Evolutionary conservation across 768 basidiomycete genomes (phyloP), one percentile per base, ranked within the genome.

Genomic region (Crepidotus variabilis): DNA sequence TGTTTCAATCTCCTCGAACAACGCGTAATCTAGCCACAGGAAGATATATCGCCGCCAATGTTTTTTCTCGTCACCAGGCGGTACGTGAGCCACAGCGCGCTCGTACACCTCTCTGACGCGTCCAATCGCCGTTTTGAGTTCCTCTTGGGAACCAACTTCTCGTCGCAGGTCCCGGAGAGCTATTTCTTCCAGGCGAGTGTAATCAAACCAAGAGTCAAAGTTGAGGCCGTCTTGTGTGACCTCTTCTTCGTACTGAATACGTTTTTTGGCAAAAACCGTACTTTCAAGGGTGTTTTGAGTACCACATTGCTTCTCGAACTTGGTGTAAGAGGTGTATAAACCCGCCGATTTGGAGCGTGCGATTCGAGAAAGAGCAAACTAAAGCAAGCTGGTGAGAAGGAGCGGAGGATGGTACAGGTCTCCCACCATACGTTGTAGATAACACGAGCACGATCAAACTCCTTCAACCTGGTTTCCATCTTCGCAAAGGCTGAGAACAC

Each of bases 201-300:
- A 96, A 65, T 98, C 97, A 67, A 99, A 98, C 97, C 97, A 99
- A 0, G 90, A 88, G 69, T 98, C 97, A 67, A 98, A 99, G 69
- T 98, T 98, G 45, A 88, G 85, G 0, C 92, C 87, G 60, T 98
- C 94, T 56, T 96, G 89, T 9, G 86, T 69, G 1, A 98, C 73
- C 71, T 99, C 97, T 60, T 99, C 97, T 68, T 99, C 97, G 65
- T 99, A 98, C 65, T 98, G 94, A 55, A 99, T 98, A 36, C 97
- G 83, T n/a, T 97, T 86, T 70, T 98, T 99, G 32, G 95, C 95
- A 0, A 98, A 81, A 0, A 99, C 96, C 6, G 97, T 99, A 39
- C 85, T 82, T 69, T 98, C 96, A 22, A 99, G 84, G 0, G 92
- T 87, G 3, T 84, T 80, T 6, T 92, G 86, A 8, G 90, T 87